A percentile compares a stretch with the other conserved stretches of the same genome.
Conservation (phyloP, 257 asterid species). For the Solanum paucissectum region DNA sequence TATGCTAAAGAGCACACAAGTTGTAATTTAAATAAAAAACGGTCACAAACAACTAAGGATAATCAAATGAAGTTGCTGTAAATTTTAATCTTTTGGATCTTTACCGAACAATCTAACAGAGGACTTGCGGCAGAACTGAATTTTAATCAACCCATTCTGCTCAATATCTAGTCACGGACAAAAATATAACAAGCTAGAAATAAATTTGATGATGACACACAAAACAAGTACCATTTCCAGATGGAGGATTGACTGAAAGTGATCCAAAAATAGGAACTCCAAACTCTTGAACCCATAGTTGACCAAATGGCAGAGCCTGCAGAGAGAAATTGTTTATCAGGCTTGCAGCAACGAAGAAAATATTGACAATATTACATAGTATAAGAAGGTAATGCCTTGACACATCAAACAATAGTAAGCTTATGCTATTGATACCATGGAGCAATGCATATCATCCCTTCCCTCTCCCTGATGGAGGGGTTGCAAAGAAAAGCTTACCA, state of each 20-base stretch:
- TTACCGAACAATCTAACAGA: neutral
- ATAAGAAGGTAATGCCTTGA: neutral
- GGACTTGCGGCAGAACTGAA: neutral
- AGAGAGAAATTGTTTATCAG: slow-evolving; percentile 6
- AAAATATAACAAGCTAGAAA: neutral
- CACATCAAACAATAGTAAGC: neutral
- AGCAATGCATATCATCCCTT: neutral
- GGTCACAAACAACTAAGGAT: neutral
- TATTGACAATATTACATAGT: neutral
- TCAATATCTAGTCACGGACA: neutral
- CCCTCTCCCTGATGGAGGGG: neutral
- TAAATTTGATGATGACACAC: neutral
- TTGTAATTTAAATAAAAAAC: neutral
- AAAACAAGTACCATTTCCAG: slow-evolving; percentile 39
- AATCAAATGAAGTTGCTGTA: neutral
- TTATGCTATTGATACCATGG: neutral
- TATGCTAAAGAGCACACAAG: neutral
- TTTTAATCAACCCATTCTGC: neutral
- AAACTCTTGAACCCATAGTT: slow-evolving; percentile 62
- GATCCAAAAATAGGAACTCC: slow-evolving; percentile 86
- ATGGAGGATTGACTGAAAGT: slow-evolving; percentile 38
- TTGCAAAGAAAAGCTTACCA: neutral
- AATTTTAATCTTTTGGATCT: neutral
- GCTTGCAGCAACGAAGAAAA: neutral
- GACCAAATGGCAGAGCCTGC: slow-evolving; percentile 46